These are phyloP conservation scores for Picochlorum sp. DNA, from an alignment of 139 green algal species.

Conservation along the genomic window DNA sequence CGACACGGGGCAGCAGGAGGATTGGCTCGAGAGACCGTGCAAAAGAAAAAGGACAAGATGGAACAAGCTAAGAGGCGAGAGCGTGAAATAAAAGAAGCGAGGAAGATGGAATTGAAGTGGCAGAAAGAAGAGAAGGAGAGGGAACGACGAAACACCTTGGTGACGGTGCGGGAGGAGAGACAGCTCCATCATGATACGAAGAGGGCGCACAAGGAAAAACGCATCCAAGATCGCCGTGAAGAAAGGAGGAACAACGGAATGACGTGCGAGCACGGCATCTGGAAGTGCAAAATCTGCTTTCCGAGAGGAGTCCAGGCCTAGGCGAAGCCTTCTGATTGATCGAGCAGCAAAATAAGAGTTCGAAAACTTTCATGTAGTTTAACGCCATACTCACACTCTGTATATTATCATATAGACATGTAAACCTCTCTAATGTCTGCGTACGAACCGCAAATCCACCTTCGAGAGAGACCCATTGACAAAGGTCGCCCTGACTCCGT, in stretches of 20 bases:
- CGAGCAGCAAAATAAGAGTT: no score
- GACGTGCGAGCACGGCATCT: slow-evolving; percentile 32
- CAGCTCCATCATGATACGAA: slow-evolving; percentile 18
- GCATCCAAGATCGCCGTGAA: no score
- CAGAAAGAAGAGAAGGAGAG: slow-evolving; percentile 7
- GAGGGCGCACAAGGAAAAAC: slow-evolving; percentile 13
- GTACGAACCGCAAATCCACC: no score
- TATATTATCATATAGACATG: no score
- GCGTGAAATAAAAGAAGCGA: slow-evolving; percentile 31
- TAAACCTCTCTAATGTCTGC: no score
- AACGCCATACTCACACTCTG: no score
- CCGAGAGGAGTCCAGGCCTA: neutral
- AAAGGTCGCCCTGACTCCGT: no score
- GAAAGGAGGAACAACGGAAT: slow-evolving; percentile 16
- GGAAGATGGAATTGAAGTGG: slow-evolving; percentile 7
- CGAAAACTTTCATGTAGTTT: no score
- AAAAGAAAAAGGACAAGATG: slow-evolving; percentile 34
- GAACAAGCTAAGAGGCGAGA: slow-evolving; percentile 32
- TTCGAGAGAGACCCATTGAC: no score
- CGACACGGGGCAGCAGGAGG: neutral
- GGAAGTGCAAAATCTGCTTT: slow-evolving; percentile 39
- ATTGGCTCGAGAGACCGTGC: neutral
- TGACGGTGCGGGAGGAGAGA: slow-evolving; percentile 30
- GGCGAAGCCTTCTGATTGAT: no score
- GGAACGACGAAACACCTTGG: slow-evolving; percentile 19